Evolutionary conservation across 768 basidiomycete species (phyloP), one percentile per base, ranked within the genome.

Genomic region (Obba rivulosa): DNA sequence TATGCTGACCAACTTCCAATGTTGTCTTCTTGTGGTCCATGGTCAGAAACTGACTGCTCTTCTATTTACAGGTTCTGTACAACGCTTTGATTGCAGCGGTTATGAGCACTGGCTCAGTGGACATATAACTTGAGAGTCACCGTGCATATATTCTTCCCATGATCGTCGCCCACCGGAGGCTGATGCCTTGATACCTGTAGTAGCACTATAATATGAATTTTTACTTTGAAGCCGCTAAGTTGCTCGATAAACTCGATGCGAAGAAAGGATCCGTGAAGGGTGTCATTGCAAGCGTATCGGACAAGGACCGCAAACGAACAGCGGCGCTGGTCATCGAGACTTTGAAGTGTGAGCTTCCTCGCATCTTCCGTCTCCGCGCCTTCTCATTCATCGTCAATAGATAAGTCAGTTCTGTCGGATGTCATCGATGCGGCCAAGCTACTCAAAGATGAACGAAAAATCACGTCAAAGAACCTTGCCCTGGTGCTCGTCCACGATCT

Each of bases 231-330:
- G 90, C 92, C 55, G 85, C 85, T 56, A 76, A 82, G 59, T 76
- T 83, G 4, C 72, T 97, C 58, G 92, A 95, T 63, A 84, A 83
- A 57, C 76, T 97, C 50, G 88, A 94, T 63, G 78, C 81, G 38
- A 92, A 87, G 64, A 77, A 92, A 65, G 93, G 92, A n/a, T 94
- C 91, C 13, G 87, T 97, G 61, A 93, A 95, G 62, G 79, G 93
- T 46, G 67, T 92, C 28, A 70, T 95, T 36, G 80, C 80, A 17
- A 78, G 80, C 46, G 71, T 92, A 23, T 80, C 87, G 22, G 80
- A 84, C 62, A 83, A 84, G 66, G 76, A 78, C 56, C 77, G 85
- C 60, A 88, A 87, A 61, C 75, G 91, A 45, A 85, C 83, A 4
- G 78, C 89, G 28, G 90, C 90, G 8, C 80, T 96, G 34, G 83